Conservation (phyloP, 306 rosid genomes). For the Lathyrus sativus region DNA sequence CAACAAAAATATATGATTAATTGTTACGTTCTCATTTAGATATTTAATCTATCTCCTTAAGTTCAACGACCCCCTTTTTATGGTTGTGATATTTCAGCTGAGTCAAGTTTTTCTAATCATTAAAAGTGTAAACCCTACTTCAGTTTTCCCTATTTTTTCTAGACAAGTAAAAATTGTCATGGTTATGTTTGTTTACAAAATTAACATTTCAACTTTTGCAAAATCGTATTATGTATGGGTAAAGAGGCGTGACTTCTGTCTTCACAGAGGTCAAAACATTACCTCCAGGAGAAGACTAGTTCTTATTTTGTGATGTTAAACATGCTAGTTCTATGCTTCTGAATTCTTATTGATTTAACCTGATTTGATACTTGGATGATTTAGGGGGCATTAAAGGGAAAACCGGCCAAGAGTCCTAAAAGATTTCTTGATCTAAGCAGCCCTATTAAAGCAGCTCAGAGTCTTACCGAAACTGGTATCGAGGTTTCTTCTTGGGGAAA, state of each 20-base stretch:
- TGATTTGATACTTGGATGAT: slow-evolving; percentile 41
- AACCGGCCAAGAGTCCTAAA: slow-evolving; percentile 41
- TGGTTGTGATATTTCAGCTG: slow-evolving; percentile 18
- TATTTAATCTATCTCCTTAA: slow-evolving; percentile 1
- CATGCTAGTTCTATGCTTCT: slow-evolving; percentile 10
- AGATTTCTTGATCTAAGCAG: slow-evolving; percentile 41
- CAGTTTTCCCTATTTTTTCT: slow-evolving; percentile 23
- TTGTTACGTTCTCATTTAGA: slow-evolving; percentile 1
- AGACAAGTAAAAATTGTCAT: not conserved
- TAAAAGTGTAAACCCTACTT: slow-evolving; percentile 9
- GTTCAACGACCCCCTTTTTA: not conserved
- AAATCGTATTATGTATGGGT: slow-evolving; percentile 6
- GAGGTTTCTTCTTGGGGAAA: slow-evolving; percentile 57
- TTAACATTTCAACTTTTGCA: slow-evolving; percentile 21
- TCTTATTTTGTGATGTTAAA: slow-evolving; percentile 27
- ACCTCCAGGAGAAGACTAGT: not conserved
- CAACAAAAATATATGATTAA: not conserved
- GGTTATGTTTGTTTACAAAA: slow-evolving; percentile 18
- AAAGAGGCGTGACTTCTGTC: slow-evolving; percentile 11
- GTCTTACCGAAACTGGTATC: slow-evolving; percentile 35
- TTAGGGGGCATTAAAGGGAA: slow-evolving; percentile 42
- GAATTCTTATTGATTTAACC: slow-evolving; percentile 24
- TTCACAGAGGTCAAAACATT: slow-evolving; percentile 7
- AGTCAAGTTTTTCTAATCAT: slow-evolving; percentile 2
- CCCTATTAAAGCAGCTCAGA: slow-evolving; percentile 44